These are phyloP conservation scores for Strobilomyces echinocephalus DNA, from an alignment of 768 basidiomycete species.

Conservation along the genomic window DNA sequence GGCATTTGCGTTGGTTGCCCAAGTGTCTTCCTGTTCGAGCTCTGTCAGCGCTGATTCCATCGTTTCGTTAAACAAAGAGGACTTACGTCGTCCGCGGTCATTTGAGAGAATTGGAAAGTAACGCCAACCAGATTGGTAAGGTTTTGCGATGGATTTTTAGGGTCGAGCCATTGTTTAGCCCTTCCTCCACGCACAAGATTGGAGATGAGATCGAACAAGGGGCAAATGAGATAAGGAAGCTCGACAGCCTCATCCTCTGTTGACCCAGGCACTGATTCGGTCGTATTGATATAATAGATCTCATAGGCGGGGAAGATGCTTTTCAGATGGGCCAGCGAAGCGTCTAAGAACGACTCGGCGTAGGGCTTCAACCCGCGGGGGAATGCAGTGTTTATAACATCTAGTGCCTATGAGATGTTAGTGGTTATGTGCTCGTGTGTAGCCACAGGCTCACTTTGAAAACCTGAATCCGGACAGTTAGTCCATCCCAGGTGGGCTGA, in stretches of 20 bases:
- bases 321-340: slow-evolving; percentile 57
- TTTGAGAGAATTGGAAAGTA: slow-evolving; percentile 72
- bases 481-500: slow-evolving; percentile 69
- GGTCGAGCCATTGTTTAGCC: slow-evolving; percentile 59
- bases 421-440: neutral
- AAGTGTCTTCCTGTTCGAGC: slow-evolving; percentile 72
- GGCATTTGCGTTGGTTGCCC: slow-evolving; percentile 84
- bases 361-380: slow-evolving; percentile 64
- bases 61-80: neutral
- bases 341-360: slow-evolving; percentile 54
- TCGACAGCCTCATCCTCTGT: slow-evolving; percentile 76
- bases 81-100: slow-evolving; percentile 85
- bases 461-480: slow-evolving; percentile 76
- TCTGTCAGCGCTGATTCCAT: neutral
- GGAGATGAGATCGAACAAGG: slow-evolving; percentile 77
- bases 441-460: slow-evolving; percentile 57
- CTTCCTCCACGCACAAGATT: slow-evolving; percentile 61
- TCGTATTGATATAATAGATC: slow-evolving; percentile 55
- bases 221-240: slow-evolving; percentile 69
- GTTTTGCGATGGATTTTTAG: slow-evolving; percentile 31
- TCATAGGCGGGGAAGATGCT: slow-evolving; percentile 55
- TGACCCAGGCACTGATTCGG: slow-evolving; percentile 53
- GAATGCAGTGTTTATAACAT: slow-evolving; percentile 77
- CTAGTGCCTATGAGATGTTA: slow-evolving; percentile 56
- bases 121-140: slow-evolving; percentile 47